These are phyloP conservation scores for Calocybe indica DNA, from an alignment of 768 basidiomycete species.

Conservation along the genomic window DNA sequence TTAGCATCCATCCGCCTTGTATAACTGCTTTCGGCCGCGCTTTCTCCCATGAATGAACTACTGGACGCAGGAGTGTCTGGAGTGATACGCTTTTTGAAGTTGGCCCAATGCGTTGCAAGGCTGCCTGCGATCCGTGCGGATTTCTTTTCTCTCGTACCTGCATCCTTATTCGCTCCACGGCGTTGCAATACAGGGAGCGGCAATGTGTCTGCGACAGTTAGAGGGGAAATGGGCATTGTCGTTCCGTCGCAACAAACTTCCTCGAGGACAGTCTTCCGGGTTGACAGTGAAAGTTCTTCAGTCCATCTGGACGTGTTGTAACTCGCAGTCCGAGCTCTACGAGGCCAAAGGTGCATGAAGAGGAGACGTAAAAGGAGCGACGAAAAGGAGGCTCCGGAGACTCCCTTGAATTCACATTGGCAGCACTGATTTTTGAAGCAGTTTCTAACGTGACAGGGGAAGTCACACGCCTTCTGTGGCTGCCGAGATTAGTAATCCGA, in stretches of 20 bases:
- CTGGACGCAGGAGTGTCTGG: constrained; percentile 51
- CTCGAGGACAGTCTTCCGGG: constrained; percentile 7
- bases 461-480: too few relatives aligned
- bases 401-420: too few relatives aligned
- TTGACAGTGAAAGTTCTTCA: constrained; percentile 10
- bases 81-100: constrained; percentile 48
- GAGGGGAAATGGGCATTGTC: constrained; percentile 19
- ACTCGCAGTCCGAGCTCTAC: constrained; percentile 4
- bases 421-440: too few relatives aligned
- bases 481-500: too few relatives aligned
- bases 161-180: constrained; percentile 10
- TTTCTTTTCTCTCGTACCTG: constrained; percentile 24
- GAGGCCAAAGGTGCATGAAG: constrained; percentile 13
- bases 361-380: not conserved
- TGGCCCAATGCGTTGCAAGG: constrained; percentile 28
- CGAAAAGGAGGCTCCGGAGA: too few relatives aligned
- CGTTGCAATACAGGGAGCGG: constrained; percentile 38
- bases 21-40: constrained; percentile 33
- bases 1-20: constrained; percentile 14
- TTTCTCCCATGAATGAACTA: constrained; percentile 47
- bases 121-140: constrained; percentile 26
- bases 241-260: constrained; percentile 9
- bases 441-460: too few relatives aligned
- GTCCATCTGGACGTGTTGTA: constrained; percentile 12
- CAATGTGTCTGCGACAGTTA: constrained; percentile 23